Percentiles rank a stretch among this genome's conserved stretches.
Conservation (phyloP, 176 grass and related monocot species). For the Triticum urartu region DNA sequence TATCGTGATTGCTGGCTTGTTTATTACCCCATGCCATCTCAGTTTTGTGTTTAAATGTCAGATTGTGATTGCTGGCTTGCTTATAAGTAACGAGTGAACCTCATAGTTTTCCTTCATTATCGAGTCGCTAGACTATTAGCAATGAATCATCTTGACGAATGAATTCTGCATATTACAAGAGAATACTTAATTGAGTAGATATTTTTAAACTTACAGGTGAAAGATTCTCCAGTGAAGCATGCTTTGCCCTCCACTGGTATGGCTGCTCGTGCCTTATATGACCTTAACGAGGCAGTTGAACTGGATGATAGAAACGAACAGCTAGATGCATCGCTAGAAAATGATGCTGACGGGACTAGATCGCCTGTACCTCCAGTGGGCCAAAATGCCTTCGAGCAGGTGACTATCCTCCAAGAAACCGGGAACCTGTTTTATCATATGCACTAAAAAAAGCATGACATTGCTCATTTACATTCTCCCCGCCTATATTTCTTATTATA, state of each 20-base stretch:
- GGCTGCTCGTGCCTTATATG: constrained; percentile 67
- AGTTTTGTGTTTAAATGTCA: not conserved
- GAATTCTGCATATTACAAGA: not conserved
- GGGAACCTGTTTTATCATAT: not conserved
- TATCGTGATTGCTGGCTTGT: not conserved
- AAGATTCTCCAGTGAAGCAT: constrained; percentile 52
- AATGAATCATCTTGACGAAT: not conserved
- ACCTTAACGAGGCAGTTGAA: constrained; percentile 61
- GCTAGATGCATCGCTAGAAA: constrained; percentile 33
- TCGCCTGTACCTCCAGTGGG: constrained; percentile 40
- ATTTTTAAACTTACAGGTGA: constrained; percentile 54
- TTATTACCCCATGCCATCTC: not conserved
- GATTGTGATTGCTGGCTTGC: not conserved
- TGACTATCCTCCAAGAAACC: constrained; percentile 18
- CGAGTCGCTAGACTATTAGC: not conserved
- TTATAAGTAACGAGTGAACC: constrained; percentile 2
- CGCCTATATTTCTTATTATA: not conserved
- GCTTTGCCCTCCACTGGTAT: constrained; percentile 66
- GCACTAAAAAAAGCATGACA: not conserved
- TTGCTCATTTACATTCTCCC: not conserved
- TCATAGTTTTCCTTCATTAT: not conserved
- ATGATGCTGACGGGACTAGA: constrained; percentile 42
- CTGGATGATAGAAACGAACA: constrained; percentile 58
- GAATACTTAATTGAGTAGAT: constrained; percentile 17
- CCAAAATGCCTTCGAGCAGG: constrained; percentile 53